Base-by-base conservation (phyloP, 176 grass and related monocot species). In the Phragmites australis region DNA sequence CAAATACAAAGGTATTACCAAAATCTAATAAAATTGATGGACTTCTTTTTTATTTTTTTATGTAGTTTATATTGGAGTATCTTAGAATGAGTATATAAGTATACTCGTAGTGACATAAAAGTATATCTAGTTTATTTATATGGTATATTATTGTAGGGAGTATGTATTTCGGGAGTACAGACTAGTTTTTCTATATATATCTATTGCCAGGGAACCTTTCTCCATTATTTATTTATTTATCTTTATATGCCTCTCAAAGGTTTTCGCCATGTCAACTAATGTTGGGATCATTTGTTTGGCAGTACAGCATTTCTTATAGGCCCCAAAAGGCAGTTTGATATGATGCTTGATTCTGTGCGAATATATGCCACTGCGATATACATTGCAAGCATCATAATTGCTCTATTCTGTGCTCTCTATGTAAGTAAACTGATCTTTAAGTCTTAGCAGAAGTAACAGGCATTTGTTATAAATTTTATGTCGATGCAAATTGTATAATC, bases 271-370 rank as follows among this genome's bases (percentile, higher is more conserved):
- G 30, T 83, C 65, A 73, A 72, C 86, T 93, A 90, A 90, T 87
- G 58, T 19, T 80, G 58, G 70, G 47, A 87, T 61, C 40, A 58
- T 94, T 89, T 85, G 82, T 84, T 84, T 93, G 92, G 79, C 96
- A 99, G 96, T 90, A 99, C 96, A 88, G 96, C 92, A 78, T 99
- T 99, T 93, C 88, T 99, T 66, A 99, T 99, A 67, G 96, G 96
- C 27, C 96, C 96, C 26, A 99, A 93, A 83, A 86, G 88, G 63
- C 96, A 99, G 78, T 73, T 99, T 49, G 92, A 94, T 63, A 95
- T 99, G 96, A 99, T 99, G 96, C 90, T 99, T 95, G 96, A 99
- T 99, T 91, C 96, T 34, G 90, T 91, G 48, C 88, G 96, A 22
- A 95, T 99, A 87, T 99, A 99, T 82, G 90, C 96, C n/a, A 99